phyloP scores from a whole-genome alignment of 2,329 filamentous ascomycete genomes.

The Fusarium sulawesiense region DNA sequence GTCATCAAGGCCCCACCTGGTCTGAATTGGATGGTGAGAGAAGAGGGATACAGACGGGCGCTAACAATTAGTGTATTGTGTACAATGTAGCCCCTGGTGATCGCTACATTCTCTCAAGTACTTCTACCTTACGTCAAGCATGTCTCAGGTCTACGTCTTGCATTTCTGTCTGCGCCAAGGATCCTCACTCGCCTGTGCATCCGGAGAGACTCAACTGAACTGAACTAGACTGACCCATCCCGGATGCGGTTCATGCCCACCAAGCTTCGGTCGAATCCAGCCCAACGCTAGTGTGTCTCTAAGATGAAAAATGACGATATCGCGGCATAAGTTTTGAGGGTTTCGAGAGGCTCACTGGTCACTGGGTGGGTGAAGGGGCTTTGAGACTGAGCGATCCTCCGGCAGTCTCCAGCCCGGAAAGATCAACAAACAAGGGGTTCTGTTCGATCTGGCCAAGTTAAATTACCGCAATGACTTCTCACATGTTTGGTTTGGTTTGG shows the following conservation, averaged over 20 bases:
- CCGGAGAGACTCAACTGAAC: constrained; percentile 21
- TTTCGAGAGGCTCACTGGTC: constrained; percentile 9
- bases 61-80: constrained; percentile 25
- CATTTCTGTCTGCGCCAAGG: constrained; percentile 26
- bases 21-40: constrained; percentile 28
- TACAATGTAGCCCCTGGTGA: constrained; percentile 19
- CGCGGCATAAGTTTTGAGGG: constrained; percentile 30
- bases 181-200: constrained; percentile 26
- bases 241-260: constrained; percentile 44
- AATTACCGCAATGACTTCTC: constrained; percentile 11
- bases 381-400: constrained; percentile 18
- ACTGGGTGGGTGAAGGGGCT: constrained; percentile 21
- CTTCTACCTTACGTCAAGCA: constrained; percentile 17
- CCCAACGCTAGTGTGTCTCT: constrained; percentile 39
- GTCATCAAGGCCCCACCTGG: constrained; percentile 45
- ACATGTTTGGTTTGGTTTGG: constrained; percentile 12
- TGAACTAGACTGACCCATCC: constrained; percentile 37
- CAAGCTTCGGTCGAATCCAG: constrained; percentile 37
- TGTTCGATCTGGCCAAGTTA: constrained; percentile 10
- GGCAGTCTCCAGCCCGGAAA: constrained; percentile 28
- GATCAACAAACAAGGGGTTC: constrained; percentile 24
- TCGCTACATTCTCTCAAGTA: constrained; percentile 18
- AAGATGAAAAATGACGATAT: constrained; percentile 46
- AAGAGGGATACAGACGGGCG: constrained; percentile 27
- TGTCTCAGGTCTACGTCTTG: constrained; percentile 40